These are phyloP conservation scores for Kappamyces sp. DNA, from an alignment of 192 early-diverging fungal species.

Conservation along the genomic window DNA sequence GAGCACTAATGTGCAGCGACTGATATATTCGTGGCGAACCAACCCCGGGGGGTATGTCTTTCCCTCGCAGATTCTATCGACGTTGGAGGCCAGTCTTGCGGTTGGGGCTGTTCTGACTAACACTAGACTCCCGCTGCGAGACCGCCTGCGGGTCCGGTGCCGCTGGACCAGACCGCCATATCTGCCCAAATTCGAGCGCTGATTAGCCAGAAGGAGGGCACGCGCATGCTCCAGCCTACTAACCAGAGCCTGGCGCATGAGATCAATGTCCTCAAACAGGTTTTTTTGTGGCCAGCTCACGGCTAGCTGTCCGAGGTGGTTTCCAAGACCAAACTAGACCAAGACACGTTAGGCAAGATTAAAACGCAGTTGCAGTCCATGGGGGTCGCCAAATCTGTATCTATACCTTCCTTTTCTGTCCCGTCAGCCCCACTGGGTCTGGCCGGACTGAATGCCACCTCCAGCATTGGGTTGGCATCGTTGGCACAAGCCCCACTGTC, in stretches of 20 bases:
- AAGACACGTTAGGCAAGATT: conserved; percentile 11
- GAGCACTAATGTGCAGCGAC: conserved; percentile 37
- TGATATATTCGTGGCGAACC: conserved; percentile 78
- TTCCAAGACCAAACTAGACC: conserved; percentile 10
- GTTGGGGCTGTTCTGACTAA: background rate
- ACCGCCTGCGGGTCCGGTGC: background rate
- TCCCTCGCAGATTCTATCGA: conserved; percentile 41
- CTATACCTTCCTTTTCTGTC: too few relatives aligned
- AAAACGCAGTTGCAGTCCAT: conserved; percentile 15
- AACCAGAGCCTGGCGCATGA: background rate
- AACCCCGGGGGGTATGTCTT: conserved; percentile 62
- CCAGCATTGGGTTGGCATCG: too few relatives aligned
- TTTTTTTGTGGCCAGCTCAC: background rate
- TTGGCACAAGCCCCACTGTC: too few relatives aligned
- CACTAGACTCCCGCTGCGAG: conserved; percentile 3
- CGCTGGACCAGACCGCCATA: conserved; percentile 1
- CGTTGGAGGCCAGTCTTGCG: conserved; percentile 22
- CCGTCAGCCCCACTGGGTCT: too few relatives aligned
- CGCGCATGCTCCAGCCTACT: background rate
- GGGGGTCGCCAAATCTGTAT: too few relatives aligned
- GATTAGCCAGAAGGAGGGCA: conserved; percentile 5
- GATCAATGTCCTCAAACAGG: conserved; percentile 1
- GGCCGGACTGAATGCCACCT: too few relatives aligned
- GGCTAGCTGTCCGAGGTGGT: conserved; percentile 10
- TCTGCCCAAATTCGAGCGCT: background rate